Conservation (phyloP, 2,329 filamentous ascomycete genomes). For the Periconia sp. region DNA sequence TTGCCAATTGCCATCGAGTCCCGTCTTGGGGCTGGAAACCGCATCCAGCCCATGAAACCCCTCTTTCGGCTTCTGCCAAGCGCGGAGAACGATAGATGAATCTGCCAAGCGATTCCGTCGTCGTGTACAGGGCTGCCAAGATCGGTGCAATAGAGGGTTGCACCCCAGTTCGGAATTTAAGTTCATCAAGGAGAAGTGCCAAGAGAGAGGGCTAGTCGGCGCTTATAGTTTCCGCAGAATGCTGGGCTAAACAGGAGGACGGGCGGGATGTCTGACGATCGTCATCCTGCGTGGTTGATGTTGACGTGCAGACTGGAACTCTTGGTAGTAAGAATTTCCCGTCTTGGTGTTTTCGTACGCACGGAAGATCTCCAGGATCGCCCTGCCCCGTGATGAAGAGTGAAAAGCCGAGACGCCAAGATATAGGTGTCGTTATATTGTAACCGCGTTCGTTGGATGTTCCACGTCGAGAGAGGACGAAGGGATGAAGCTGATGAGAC, state of each 20-base stretch:
- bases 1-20: too few relatives aligned
- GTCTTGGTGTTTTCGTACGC: conserved; percentile 4
- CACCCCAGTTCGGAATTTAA: conserved; percentile 9
- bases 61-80: conserved; percentile 17
- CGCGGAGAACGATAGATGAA: conserved; percentile 11
- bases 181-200: conserved; percentile 17
- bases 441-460: conserved; percentile 7
- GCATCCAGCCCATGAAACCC: too few relatives aligned
- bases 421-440: conserved; percentile 2
- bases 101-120: conserved; percentile 21
- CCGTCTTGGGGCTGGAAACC: too few relatives aligned
- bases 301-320: conserved; percentile 16
- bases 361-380: conserved; percentile 2
- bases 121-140: conserved; percentile 15
- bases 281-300: conserved; percentile 3
- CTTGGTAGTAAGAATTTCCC: conserved; percentile 5
- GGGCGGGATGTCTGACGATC: conserved; percentile 1
- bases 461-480: conserved; percentile 9
- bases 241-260: conserved; percentile 1
- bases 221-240: conserved; percentile 9
- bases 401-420: conserved; percentile 10
- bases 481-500: conserved; percentile 6
- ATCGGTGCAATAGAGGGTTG: conserved; percentile 16
- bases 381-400: neutral
- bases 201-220: conserved; percentile 11